Percentiles rank a stretch among this genome's conserved stretches.
phyloP scores from a whole-genome alignment of 345 rosid species.

The Eucalyptus regnans region DNA sequence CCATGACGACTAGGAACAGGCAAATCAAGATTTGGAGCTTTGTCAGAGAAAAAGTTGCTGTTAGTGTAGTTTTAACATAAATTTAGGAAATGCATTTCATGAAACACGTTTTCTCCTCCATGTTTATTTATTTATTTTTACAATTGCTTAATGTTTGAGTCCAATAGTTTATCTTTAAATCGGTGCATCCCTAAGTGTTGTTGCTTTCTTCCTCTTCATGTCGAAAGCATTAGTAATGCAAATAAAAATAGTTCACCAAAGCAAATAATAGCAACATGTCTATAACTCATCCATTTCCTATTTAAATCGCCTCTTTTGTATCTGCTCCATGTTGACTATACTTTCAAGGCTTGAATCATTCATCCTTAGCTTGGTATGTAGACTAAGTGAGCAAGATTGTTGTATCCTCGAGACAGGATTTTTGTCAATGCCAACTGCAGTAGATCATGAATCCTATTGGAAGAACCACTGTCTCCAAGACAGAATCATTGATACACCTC shows the following conservation, averaged over 20 bases:
- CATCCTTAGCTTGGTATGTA: neutral
- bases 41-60: neutral
- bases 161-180: neutral
- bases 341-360: neutral
- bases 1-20: too few species aligned
- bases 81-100: neutral
- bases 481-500: neutral
- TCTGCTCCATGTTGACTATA: neutral
- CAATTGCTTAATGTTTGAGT: neutral
- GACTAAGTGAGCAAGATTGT: neutral
- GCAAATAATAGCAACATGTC: neutral
- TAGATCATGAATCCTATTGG: neutral
- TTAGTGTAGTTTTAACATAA: neutral
- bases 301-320: neutral
- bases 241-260: neutral
- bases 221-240: neutral
- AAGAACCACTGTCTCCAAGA: neutral
- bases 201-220: neutral
- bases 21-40: neutral
- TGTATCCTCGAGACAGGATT: neutral
- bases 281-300: neutral
- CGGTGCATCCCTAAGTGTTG: rapidly evolving
- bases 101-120: neutral
- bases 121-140: neutral
- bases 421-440: neutral